phyloP scores from a whole-genome alignment of 2,329 filamentous ascomycete genomes.

The Alternaria solani region DNA sequence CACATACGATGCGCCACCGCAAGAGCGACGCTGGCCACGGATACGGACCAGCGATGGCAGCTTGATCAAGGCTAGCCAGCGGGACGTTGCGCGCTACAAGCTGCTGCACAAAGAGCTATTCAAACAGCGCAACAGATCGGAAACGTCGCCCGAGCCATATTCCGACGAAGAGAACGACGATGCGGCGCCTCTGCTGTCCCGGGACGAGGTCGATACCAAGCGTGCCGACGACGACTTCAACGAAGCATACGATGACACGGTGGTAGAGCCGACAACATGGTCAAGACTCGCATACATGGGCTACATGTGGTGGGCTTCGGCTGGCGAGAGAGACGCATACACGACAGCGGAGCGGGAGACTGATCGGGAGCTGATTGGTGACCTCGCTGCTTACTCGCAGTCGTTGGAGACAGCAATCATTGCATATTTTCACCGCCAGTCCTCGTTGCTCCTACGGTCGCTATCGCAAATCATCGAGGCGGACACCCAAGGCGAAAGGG shows the following conservation, averaged over 20 bases:
- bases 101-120: constrained; percentile 47
- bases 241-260: constrained; percentile 46
- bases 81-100: constrained; percentile 79
- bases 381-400: constrained; percentile 55
- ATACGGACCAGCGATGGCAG: constrained; percentile 71
- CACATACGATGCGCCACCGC: constrained; percentile 60
- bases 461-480: constrained; percentile 69
- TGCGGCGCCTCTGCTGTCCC: constrained; percentile 31
- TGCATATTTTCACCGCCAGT: constrained; percentile 82
- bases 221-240: constrained; percentile 47
- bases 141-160: constrained; percentile 29
- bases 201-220: constrained; percentile 34
- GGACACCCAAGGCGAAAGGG: constrained; percentile 53
- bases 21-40: constrained; percentile 75
- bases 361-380: constrained; percentile 55
- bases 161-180: constrained; percentile 36
- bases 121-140: constrained; percentile 40
- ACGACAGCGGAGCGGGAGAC: constrained; percentile 63
- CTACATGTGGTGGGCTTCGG: constrained; percentile 91
- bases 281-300: constrained; percentile 78
- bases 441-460: constrained; percentile 69
- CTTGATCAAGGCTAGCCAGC: constrained; percentile 83
- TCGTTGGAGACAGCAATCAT: constrained; percentile 73
- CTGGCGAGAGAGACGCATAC: constrained; percentile 72
- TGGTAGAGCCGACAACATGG: constrained; percentile 69